Base-by-base conservation (phyloP, 495 filamentous ascomycete genomes). In the Neurospora sp. region DNA sequence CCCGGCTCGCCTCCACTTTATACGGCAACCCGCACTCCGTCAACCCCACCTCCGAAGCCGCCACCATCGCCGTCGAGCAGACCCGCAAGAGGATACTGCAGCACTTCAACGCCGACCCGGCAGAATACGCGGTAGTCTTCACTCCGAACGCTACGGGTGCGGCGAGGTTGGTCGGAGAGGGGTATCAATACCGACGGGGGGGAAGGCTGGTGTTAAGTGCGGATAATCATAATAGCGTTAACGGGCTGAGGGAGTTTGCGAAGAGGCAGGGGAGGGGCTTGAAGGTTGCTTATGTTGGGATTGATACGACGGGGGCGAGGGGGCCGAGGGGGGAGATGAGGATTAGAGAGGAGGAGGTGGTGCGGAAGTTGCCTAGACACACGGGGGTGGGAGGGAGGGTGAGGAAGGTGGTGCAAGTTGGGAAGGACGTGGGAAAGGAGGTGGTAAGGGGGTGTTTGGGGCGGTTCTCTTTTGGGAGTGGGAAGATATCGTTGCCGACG, bases 91-190 rank as follows among this genome's bases (percentile, higher is more conserved):
- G 82, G 20, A 79, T 87, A 18, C 83, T 91, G 0, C 66, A 75
- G 2, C 86, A 90, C 80, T 86, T 91, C 73, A 84, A 85, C 66
- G 88, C 89, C 3, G 81, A 84, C 39, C 85, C 87, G 0, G 81
- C 83, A 22, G 81, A 90, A 31, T 91, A 89, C 76, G 86, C 88
- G 68, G 80, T 91, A 10, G 81, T 91, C n/a, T 91, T 91, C 77
- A 87, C 87, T 0, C 76, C 84, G 8, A 91, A 91, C 75, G 88
- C 89, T 12, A 89, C 88, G 0, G 86, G 84, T 1, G 88, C 84
- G 2, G 87, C 89, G 73, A 86, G 87, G 72, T 75, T 90, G 16
- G 88, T 90, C 3, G 81, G 80, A 10, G 87, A 88, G 22, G 81
- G 82, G 22, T 86, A 82, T 66, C 77, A 75, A 18, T 82, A 81